Percentiles rank a stretch among this genome's conserved stretches.
phyloP scores from a whole-genome alignment of 345 rosid species.

The Syzygium jambos region DNA sequence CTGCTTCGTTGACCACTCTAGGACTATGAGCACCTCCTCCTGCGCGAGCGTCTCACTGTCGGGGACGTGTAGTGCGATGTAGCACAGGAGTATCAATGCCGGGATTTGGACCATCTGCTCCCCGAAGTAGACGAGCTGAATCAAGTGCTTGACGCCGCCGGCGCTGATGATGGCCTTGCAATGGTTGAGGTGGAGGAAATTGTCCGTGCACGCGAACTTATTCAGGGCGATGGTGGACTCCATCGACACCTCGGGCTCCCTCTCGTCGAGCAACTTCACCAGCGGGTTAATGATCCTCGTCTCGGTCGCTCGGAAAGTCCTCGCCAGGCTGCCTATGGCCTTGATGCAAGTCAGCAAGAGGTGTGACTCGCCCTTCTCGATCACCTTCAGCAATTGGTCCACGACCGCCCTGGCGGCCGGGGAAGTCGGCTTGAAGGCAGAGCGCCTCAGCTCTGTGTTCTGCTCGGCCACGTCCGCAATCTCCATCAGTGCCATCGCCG shows the following conservation, averaged over 20 bases:
- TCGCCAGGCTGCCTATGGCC: constrained; percentile 64
- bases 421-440: constrained; percentile 66
- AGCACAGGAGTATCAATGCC: constrained; percentile 42
- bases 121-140: constrained; percentile 51
- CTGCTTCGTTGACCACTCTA: constrained; percentile 73
- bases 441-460: constrained; percentile 48
- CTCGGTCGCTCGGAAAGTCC: constrained; percentile 73
- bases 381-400: constrained; percentile 40
- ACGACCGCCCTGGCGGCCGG: constrained; percentile 69
- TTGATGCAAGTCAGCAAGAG: constrained; percentile 45
- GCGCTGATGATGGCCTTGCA: constrained; percentile 47
- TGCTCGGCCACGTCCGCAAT: constrained; percentile 59
- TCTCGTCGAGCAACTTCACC: constrained; percentile 62
- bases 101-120: constrained; percentile 63
- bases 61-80: constrained; percentile 36
- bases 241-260: constrained; percentile 42
- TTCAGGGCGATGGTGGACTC: constrained; percentile 53
- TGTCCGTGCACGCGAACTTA: constrained; percentile 51
- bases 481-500: constrained; percentile 72
- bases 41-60: constrained; percentile 57
- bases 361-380: constrained; percentile 43
- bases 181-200: constrained; percentile 47
- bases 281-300: constrained; percentile 50
- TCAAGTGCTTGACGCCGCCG: constrained; percentile 57
- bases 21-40: constrained; percentile 62